Conservation (phyloP, 371 early-diverging fungal species). For the Actinomortierella ambigua region DNA sequence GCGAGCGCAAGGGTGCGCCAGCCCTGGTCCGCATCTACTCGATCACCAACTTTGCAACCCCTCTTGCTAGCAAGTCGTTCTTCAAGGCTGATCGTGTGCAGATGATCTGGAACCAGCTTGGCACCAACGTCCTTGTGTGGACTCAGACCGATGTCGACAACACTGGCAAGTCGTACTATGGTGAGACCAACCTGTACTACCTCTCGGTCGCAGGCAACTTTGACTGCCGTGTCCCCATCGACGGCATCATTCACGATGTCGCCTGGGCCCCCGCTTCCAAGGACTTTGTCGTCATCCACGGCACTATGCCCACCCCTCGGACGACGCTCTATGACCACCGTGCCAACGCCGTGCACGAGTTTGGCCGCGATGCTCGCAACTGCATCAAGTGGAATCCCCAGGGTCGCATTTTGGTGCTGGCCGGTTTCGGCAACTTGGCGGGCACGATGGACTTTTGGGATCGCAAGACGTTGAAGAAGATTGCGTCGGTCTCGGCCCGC, state of each 20-base stretch:
- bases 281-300: constrained; percentile 96
- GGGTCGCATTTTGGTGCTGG: constrained; percentile 77
- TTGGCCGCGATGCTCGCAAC: constrained; percentile 89
- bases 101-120: constrained; percentile 94
- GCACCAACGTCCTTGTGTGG: constrained; percentile 87
- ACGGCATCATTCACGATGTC: constrained; percentile 96
- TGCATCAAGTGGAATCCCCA: constrained; percentile 87
- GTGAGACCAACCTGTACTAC: constrained; percentile 92
- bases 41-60: constrained; percentile 73
- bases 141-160: constrained; percentile 95
- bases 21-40: constrained; percentile 83
- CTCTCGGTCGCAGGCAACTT: constrained; percentile 90
- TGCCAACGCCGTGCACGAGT: constrained; percentile 80
- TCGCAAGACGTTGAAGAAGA: constrained; percentile 77
- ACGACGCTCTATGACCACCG: constrained; percentile 92
- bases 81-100: constrained; percentile 92
- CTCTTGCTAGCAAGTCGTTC: constrained; percentile 89
- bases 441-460: constrained; percentile 96
- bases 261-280: constrained; percentile 93
- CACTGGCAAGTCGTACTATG: constrained; percentile 96
- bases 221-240: constrained; percentile 89
- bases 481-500: constrained; percentile 78
- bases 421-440: constrained; percentile 95
- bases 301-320: constrained; percentile 78
- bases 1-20: constrained; percentile 83